Conservation (phyloP, 352 stramenopile species). For the Lagenidium giganteum region DNA sequence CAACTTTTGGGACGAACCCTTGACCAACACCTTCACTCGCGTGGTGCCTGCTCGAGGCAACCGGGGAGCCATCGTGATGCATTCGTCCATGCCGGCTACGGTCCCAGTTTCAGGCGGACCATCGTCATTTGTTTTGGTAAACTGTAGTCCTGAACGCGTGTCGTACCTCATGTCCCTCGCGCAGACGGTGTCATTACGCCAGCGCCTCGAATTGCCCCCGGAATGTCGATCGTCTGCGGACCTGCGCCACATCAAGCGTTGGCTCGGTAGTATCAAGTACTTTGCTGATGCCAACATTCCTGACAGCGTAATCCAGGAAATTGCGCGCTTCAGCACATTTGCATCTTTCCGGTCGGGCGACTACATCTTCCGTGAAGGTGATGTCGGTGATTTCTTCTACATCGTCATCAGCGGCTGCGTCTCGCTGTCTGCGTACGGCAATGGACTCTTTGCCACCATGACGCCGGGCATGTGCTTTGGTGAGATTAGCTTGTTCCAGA, state of each 20-base stretch:
- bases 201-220: slow-evolving; percentile 30
- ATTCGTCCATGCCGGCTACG: not conserved
- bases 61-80: not conserved
- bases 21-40: not conserved
- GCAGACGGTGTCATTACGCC: slow-evolving; percentile 21
- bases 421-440: slow-evolving; percentile 55
- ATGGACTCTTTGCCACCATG: slow-evolving; percentile 66
- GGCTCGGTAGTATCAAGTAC: slow-evolving; percentile 59
- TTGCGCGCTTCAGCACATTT: slow-evolving; percentile 42
- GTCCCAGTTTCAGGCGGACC: not conserved
- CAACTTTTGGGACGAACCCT: slow-evolving; percentile 34
- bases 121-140: slow-evolving; percentile 34
- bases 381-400: slow-evolving; percentile 67
- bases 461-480: slow-evolving; percentile 60
- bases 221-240: slow-evolving; percentile 31
- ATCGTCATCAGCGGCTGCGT: slow-evolving; percentile 64
- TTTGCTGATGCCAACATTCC: slow-evolving; percentile 54
- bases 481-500: slow-evolving; percentile 65
- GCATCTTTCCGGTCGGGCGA: slow-evolving; percentile 33
- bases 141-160: slow-evolving; percentile 30
- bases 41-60: no score
- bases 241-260: slow-evolving; percentile 57
- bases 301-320: slow-evolving; percentile 41
- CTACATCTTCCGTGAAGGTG: slow-evolving; percentile 69
- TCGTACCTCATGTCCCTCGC: slow-evolving; percentile 30